phyloP scores from a whole-genome alignment of 495 filamentous ascomycete genomes.

The Penicillium parvum region DNA sequence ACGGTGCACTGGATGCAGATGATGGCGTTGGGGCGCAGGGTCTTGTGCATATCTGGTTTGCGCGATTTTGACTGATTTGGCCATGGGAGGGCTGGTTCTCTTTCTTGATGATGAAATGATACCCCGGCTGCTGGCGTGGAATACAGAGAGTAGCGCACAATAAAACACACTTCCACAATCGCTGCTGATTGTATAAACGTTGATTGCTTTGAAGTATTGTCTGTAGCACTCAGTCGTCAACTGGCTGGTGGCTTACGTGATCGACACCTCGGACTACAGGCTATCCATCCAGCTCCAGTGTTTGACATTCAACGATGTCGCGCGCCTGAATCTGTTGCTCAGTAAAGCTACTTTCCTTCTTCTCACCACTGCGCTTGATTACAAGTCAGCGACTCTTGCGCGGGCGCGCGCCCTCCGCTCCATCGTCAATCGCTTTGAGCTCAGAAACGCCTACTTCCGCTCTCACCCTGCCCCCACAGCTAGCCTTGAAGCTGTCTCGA shows the following conservation, averaged over 20 bases:
- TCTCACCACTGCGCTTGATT: not conserved
- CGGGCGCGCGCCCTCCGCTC: conserved; percentile 6
- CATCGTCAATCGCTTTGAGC: conserved; percentile 2
- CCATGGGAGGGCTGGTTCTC: conserved; percentile 17
- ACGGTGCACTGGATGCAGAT: conserved; percentile 7
- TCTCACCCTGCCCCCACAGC: not conserved
- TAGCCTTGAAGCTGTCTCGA: not conserved
- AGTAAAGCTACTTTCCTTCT: conserved; percentile 1
- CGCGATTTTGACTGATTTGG: conserved; percentile 2
- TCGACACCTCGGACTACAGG: conserved; percentile 14
- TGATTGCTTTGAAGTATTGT: too few species aligned
- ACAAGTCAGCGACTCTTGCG: not conserved
- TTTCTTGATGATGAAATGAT: conserved; percentile 29
- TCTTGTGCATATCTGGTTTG: conserved; percentile 5
- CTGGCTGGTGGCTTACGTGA: conserved; percentile 7
- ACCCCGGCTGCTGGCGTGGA: conserved; percentile 18
- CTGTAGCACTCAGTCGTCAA: not conserved
- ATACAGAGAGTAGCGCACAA: too few species aligned
- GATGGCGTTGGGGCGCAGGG: conserved; percentile 16
- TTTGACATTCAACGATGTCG: conserved; percentile 5
- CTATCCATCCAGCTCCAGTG: not conserved
- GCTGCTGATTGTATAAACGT: too few species aligned
- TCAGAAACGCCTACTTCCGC: conserved; percentile 2
- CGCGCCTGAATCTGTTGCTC: conserved; percentile 2
- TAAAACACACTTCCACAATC: conserved; percentile 1